phyloP scores from a whole-genome alignment of 371 early-diverging fungal genomes.

The Parasitella parasitica region DNA sequence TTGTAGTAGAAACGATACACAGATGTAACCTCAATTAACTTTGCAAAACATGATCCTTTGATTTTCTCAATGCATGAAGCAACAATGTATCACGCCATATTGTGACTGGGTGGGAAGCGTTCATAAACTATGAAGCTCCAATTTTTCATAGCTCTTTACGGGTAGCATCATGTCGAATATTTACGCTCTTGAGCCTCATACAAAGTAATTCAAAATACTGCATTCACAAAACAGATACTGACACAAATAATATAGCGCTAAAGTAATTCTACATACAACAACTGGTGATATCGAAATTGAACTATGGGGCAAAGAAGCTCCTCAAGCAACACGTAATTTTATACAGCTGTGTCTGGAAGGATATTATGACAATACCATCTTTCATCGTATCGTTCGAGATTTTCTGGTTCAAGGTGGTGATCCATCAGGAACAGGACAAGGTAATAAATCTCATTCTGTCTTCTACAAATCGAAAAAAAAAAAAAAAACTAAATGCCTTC shows the following conservation, averaged over 20 bases:
- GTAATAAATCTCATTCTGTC: constrained; percentile 33
- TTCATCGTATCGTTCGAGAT: constrained; percentile 85
- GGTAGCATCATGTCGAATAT: constrained; percentile 61
- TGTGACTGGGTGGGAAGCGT: not conserved
- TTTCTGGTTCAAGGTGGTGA: constrained; percentile 98
- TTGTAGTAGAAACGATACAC: not conserved
- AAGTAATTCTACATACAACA: constrained; percentile 86
- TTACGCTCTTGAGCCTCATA: constrained; percentile 74
- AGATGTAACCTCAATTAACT: not conserved
- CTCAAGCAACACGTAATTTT: constrained; percentile 91
- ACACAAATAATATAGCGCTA: constrained; percentile 58
- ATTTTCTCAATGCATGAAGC: not conserved
- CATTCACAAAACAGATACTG: not conserved
- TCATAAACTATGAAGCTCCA: too few species aligned
- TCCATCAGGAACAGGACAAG: constrained; percentile 83
- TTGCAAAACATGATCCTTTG: not conserved
- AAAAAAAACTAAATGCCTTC: not conserved
- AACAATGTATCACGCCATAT: not conserved
- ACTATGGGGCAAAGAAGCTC: constrained; percentile 92
- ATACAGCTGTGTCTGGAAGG: constrained; percentile 86
- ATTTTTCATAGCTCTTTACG: too few species aligned
- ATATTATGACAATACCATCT: constrained; percentile 82
- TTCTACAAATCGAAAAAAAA: too few species aligned
- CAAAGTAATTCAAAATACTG: constrained; percentile 46
- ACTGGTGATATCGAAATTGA: constrained; percentile 90